These are phyloP conservation scores for Epichloe amarillans DNA, from an alignment of 2,329 filamentous ascomycete genomes.

Conservation along the genomic window DNA sequence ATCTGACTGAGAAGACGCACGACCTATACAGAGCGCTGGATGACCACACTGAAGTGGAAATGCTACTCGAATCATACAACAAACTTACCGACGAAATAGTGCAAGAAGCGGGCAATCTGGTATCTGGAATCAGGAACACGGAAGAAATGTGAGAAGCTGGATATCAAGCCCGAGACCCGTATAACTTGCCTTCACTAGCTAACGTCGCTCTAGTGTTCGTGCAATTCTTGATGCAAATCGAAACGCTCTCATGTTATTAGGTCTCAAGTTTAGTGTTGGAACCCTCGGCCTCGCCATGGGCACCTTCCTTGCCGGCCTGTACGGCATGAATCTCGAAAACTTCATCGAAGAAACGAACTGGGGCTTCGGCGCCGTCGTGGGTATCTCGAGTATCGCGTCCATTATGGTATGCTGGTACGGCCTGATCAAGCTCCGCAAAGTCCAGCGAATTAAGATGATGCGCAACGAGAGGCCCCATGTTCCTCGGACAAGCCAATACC, in stretches of 20 bases:
- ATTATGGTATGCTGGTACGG: constrained; percentile 73
- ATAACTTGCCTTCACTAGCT: constrained; percentile 3
- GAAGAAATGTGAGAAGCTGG: constrained; percentile 74
- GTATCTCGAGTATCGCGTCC: constrained; percentile 57
- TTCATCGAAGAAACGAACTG: constrained; percentile 90
- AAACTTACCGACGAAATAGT: constrained; percentile 98
- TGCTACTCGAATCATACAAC: constrained; percentile 93
- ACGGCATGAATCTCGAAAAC: constrained; percentile 98
- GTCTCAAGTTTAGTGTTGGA: constrained; percentile 90
- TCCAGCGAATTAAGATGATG: constrained; percentile 81
- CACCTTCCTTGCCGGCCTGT: constrained; percentile 94
- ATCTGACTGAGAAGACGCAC: constrained; percentile 74
- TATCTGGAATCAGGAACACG: constrained; percentile 91
- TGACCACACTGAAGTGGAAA: constrained; percentile 92
- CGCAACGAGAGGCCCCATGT: constrained; percentile 27
- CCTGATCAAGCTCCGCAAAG: constrained; percentile 66
- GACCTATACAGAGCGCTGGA: constrained; percentile 62
- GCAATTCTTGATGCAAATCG: constrained; percentile 96
- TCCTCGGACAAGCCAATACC: constrained; percentile 27
- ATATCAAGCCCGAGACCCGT: too few relatives aligned
- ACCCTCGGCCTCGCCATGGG: constrained; percentile 90
- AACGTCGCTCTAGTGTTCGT: constrained; percentile 52
- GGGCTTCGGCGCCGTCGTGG: constrained; percentile 69
- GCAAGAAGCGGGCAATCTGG: constrained; percentile 82
- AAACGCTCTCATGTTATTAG: constrained; percentile 93